Evolutionary conservation across 2,329 filamentous ascomycete genomes (phyloP), one percentile per base, ranked within the genome.

Genomic region (Neurospora sp.): DNA sequence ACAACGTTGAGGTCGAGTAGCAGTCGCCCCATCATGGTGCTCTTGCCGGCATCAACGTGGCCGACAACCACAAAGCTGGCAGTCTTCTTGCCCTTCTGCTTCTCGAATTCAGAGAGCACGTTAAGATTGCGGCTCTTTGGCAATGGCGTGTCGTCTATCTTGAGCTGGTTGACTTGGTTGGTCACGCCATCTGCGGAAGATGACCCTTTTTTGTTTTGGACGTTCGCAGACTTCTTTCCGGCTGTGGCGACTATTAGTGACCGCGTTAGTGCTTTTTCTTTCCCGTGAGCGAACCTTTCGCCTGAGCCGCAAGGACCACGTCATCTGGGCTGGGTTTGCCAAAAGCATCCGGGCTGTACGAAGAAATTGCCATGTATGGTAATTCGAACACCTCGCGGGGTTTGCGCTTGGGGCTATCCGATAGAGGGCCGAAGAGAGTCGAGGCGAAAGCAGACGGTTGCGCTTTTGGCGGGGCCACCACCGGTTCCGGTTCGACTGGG

Each of bases 21-120:
- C 38, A 99, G 81, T n/a, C 96, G 89, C 0, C 95, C 96, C 95
- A 99, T 98, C 43, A 99, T 85, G 6, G 96, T 99, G 78, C 93
- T 97, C 81, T 99, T 99, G 68, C 96, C 96, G 68, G 96, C 95
- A 79, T 99, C 96, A 69, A 99, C 96, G 78, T 99, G 96, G 15
- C 96, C 93, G 75, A 97, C 93, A 40, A 97, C 94, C 8, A 97
- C 93, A 80, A 97, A 97, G 78, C 93, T 97, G 58, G 92, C 91
- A 69, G 89, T 90, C 74, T 90, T 91, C 81, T 97, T 98, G 74
- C 86, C 85, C 68, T 89, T 87, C 68, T 88, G 86, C 73, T 90
- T 93, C 76, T 91, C 87, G 76, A 91, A 95, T 78, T 97, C 94
- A 66, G 89, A 87, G 40, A 95, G 77, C 3, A 98, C 94, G 79